A percentile compares a stretch with the other conserved stretches of the same genome.
Evolutionary conservation across 2,329 filamentous ascomycete genomes (phyloP).

Genomic region (Aspergillus sp.): DNA sequence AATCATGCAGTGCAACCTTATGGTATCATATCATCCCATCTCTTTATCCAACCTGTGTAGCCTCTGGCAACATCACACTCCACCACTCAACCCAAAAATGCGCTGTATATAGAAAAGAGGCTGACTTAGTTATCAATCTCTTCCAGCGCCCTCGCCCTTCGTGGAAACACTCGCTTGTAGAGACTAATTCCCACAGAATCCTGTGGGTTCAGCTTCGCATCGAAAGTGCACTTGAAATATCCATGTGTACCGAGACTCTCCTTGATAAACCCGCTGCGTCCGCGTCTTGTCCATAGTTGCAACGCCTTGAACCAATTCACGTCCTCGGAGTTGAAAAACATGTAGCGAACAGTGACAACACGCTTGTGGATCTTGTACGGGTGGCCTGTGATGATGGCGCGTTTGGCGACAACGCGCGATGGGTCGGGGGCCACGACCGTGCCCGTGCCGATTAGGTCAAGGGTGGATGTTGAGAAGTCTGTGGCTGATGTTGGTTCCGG

Average conservation of each 20-base stretch:
- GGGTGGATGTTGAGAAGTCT: slow-evolving; percentile 31
- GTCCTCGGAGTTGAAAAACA: slow-evolving; percentile 98
- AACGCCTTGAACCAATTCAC: slow-evolving; percentile 97
- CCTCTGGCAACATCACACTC: slow-evolving; percentile 6
- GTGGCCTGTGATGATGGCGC: slow-evolving; percentile 89
- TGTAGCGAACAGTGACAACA: slow-evolving; percentile 94
- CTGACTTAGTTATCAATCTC: slow-evolving; percentile 15
- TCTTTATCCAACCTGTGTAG: not conserved
- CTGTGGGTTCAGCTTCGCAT: slow-evolving; percentile 91
- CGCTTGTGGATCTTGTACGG: slow-evolving; percentile 99
- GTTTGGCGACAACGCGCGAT: slow-evolving; percentile 82
- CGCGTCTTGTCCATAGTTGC: slow-evolving; percentile 89
- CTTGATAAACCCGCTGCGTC: slow-evolving; percentile 87
- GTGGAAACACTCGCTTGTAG: slow-evolving; percentile 83
- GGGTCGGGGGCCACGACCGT: slow-evolving; percentile 77
- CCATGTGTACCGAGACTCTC: slow-evolving; percentile 93
- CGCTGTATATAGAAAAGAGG: not conserved
- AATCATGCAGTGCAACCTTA: slow-evolving; percentile 23
- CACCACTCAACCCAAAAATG: not conserved
- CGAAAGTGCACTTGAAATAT: slow-evolving; percentile 99
- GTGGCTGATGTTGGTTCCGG: slow-evolving; percentile 22
- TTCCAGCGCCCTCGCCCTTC: slow-evolving; percentile 58
- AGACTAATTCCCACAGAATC: slow-evolving; percentile 89
- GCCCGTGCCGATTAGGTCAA: slow-evolving; percentile 80
- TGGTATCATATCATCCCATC: slow-evolving; percentile 30